A percentile compares a stretch with the other conserved stretches of the same genome.
Evolutionary conservation across 495 filamentous ascomycete species (phyloP).

Genomic region (Xylaria castorea): DNA sequence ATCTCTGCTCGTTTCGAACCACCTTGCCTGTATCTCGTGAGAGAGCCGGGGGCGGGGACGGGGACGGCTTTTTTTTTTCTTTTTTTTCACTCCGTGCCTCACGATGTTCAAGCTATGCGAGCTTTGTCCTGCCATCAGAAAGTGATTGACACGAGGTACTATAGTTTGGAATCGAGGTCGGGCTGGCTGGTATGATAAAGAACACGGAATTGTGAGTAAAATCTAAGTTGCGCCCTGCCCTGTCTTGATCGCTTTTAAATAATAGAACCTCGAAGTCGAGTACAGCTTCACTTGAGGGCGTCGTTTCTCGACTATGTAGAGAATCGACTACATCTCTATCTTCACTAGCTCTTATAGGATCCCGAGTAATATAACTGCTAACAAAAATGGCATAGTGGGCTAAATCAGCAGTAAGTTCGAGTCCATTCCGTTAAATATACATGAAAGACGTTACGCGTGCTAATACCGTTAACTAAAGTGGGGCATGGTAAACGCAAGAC

Average conservation of each 20-base stretch:
- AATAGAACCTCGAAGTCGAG: background rate
- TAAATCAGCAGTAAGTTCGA: background rate
- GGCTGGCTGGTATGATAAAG: background rate
- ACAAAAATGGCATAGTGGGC: constrained; percentile 4
- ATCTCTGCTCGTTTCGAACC: background rate
- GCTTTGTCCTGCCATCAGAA: background rate
- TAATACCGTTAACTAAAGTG: constrained; percentile 6
- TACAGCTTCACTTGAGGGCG: background rate
- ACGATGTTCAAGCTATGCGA: background rate
- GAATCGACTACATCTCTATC: background rate
- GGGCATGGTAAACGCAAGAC: background rate
- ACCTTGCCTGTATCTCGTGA: background rate
- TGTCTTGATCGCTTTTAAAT: background rate
- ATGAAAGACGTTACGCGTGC: background rate
- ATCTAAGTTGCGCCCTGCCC: background rate
- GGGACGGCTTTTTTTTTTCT: background rate
- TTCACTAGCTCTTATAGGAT: no score
- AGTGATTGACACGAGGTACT: background rate
- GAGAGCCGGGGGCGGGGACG: background rate
- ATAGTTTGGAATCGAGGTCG: constrained; percentile 15
- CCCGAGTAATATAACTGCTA: background rate
- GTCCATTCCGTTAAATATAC: background rate
- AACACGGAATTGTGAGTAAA: constrained; percentile 4
- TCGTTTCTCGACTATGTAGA: background rate
- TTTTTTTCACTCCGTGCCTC: no score